These are phyloP conservation scores for Coemansia sp. DNA, from an alignment of 192 early-diverging fungal species.

Conservation along the genomic window DNA sequence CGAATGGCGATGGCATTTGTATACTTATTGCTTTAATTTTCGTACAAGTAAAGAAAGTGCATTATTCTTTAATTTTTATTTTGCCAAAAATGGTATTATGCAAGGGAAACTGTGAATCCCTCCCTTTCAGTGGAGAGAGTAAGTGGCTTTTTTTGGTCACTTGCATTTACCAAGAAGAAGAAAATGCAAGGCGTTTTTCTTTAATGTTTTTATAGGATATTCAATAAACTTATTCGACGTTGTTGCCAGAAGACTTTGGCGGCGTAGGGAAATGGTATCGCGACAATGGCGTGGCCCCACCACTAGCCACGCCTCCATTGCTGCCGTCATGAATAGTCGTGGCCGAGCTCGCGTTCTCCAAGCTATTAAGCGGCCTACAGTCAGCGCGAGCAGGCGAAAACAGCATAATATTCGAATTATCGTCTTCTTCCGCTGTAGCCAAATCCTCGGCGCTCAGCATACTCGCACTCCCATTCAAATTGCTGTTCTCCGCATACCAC, in stretches of 20 bases:
- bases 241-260: constrained; percentile 8
- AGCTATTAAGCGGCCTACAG: constrained; percentile 1
- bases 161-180: neutral
- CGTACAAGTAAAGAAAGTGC: no score
- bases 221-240: neutral
- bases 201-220: neutral
- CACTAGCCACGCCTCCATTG: neutral
- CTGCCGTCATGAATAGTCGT: constrained; percentile 39
- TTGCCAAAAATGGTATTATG: neutral
- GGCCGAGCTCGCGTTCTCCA: constrained; percentile 38
- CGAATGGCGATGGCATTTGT: no score
- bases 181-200: no score
- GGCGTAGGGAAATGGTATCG: constrained; percentile 17
- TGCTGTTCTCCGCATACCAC: neutral
- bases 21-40: no score
- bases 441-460: constrained; percentile 11
- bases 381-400: constrained; percentile 28
- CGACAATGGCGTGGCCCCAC: constrained; percentile 3
- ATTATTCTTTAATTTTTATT: neutral
- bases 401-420: constrained; percentile 14
- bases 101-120: no score
- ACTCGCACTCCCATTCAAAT: constrained; percentile 1
- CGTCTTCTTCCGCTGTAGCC: constrained; percentile 7
- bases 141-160: no score
- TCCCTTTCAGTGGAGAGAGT: no score